Evolutionary conservation across 192 early-diverging fungal genomes (phyloP).

Genomic region (Podila epicladia): DNA sequence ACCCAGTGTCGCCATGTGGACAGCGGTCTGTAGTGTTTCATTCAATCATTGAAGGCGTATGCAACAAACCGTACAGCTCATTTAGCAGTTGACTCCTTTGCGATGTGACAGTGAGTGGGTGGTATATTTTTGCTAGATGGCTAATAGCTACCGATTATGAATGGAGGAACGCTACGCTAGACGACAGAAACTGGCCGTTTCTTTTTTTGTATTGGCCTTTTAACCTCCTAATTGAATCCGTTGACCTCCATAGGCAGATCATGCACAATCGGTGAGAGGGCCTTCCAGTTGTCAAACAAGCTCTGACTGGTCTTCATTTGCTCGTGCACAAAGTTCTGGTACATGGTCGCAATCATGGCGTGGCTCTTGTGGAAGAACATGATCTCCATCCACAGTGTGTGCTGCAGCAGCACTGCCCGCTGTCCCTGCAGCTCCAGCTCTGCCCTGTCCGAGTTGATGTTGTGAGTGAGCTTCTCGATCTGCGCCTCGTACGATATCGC

Average conservation of each 20-base stretch:
- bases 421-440: constrained; percentile 61
- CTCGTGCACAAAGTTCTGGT: constrained; percentile 68
- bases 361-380: constrained; percentile 69
- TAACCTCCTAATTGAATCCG: constrained; percentile 45
- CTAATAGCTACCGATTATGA: no score
- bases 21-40: no score
- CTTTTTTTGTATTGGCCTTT: no score
- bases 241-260: constrained; percentile 62
- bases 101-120: no score
- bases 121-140: no score
- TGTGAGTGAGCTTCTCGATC: constrained; percentile 37
- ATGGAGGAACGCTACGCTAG: no score
- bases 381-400: constrained; percentile 67
- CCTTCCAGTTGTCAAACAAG: constrained; percentile 62
- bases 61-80: no score
- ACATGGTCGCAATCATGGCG: constrained; percentile 62
- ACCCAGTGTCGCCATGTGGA: no score
- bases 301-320: constrained; percentile 63
- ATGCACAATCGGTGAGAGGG: constrained; percentile 53
- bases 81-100: no score
- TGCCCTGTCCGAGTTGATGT: constrained; percentile 54
- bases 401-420: constrained; percentile 58
- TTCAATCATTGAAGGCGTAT: no score
- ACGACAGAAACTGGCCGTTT: no score
- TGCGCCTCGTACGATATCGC: constrained; percentile 26